Evolutionary conservation across 495 filamentous ascomycete species (phyloP).

Genomic region (Neurospora sp.): DNA sequence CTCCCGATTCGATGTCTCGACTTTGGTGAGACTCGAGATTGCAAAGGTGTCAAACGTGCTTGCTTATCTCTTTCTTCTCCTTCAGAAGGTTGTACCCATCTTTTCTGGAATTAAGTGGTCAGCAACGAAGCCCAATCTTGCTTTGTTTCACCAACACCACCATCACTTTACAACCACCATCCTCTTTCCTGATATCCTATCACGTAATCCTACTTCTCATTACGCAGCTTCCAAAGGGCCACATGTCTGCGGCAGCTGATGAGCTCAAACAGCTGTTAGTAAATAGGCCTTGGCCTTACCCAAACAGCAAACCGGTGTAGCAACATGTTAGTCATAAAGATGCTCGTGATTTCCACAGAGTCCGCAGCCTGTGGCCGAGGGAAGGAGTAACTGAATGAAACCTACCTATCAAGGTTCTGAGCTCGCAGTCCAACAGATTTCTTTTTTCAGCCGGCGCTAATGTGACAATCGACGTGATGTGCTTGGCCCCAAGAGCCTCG

Average conservation of each 20-base stretch:
- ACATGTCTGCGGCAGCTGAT: slow-evolving; percentile 18
- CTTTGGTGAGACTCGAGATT: neutral
- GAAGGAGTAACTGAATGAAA: neutral
- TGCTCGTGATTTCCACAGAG: neutral
- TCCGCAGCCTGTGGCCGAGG: neutral
- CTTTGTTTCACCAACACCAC: neutral
- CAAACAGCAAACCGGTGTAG: neutral
- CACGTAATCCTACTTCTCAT: slow-evolving; percentile 18
- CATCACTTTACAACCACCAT: neutral
- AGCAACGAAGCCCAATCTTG: neutral
- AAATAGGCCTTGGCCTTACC: neutral
- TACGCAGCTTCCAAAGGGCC: neutral
- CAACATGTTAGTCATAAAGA: neutral
- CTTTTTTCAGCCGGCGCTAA: neutral
- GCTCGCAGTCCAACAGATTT: neutral
- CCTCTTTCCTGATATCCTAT: neutral
- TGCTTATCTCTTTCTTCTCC: neutral
- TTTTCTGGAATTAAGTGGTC: neutral
- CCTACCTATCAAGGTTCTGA: neutral
- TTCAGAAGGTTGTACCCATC: neutral
- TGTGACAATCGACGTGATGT: neutral
- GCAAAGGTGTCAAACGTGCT: neutral
- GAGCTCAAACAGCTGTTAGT: neutral
- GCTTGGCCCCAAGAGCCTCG: neutral
- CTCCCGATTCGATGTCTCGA: neutral